phyloP scores from a whole-genome alignment of 306 rosid genomes.

The Castanea sativa region DNA sequence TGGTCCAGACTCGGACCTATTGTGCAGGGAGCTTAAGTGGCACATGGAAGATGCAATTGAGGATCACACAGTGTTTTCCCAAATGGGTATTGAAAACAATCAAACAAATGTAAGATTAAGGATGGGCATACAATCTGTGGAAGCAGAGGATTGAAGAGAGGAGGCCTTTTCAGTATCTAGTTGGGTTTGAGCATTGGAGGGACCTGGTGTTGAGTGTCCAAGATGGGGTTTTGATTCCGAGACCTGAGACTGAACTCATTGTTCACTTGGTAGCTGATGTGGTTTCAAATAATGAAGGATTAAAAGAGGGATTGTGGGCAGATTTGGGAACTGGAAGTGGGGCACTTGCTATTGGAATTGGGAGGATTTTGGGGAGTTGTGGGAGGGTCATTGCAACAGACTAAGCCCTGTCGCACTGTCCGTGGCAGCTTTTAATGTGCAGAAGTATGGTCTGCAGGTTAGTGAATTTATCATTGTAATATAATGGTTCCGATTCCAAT shows the following conservation, averaged over 20 bases:
- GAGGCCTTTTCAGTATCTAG: constrained; percentile 86
- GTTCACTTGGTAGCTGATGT: constrained; percentile 60
- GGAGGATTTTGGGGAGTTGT: constrained; percentile 38
- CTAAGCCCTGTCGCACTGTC: too few species aligned
- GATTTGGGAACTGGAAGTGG: constrained; percentile 97
- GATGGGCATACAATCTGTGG: constrained; percentile 55
- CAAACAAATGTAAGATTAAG: constrained; percentile 36
- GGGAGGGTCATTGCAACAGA: too few species aligned
- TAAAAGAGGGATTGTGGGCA: constrained; percentile 70
- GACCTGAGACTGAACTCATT: constrained; percentile 77
- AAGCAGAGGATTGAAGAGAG: constrained; percentile 69
- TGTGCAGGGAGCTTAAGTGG: constrained; percentile 83
- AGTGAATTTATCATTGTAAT: constrained; percentile 27
- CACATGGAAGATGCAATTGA: constrained; percentile 65
- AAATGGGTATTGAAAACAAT: constrained; percentile 6
- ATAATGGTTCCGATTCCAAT: neutral
- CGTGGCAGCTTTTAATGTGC: constrained; percentile 44
- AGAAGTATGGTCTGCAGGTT: constrained; percentile 82
- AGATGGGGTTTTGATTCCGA: constrained; percentile 87
- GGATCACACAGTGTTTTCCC: constrained; percentile 20
- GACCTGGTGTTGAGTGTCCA: constrained; percentile 77
- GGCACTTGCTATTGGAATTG: constrained; percentile 74
- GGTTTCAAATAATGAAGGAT: constrained; percentile 45
- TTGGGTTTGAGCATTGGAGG: constrained; percentile 95
- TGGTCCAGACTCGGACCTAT: constrained; percentile 64